Evolutionary conservation across 225 moss, liverwort and hornwort species (phyloP).

Genomic region (Marchantia polymorpha): DNA sequence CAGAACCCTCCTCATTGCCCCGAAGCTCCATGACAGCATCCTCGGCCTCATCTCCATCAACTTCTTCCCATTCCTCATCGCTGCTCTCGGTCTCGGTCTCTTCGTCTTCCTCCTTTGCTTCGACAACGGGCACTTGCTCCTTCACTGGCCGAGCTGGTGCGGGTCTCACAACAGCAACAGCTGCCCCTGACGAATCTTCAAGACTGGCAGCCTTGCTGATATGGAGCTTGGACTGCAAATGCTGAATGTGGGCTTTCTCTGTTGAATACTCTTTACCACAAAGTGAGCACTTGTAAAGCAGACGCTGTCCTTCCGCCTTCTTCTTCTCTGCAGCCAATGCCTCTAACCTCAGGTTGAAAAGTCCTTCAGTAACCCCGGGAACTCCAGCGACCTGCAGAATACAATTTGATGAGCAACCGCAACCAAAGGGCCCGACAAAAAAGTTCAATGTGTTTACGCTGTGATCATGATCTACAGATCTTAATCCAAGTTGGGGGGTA

Average conservation of each 20-base stretch:
- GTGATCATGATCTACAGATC: too few species aligned
- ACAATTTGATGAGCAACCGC: background rate
- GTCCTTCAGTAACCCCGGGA: constrained; percentile 85
- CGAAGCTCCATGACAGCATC: constrained; percentile 50
- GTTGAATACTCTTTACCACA: constrained; percentile 91
- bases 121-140: constrained; percentile 18
- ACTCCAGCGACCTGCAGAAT: constrained; percentile 65
- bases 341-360: constrained; percentile 78
- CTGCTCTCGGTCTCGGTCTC: constrained; percentile 42
- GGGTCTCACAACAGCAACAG: constrained; percentile 62
- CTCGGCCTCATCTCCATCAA: constrained; percentile 46
- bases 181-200: constrained; percentile 58
- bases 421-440: too few species aligned
- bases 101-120: constrained; percentile 40
- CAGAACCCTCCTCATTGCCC: constrained; percentile 41
- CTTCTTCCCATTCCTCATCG: constrained; percentile 88
- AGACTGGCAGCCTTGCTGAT: constrained; percentile 58
- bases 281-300: constrained; percentile 79
- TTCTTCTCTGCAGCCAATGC: constrained; percentile 77
- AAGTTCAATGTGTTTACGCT: too few species aligned
- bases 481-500: too few species aligned
- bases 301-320: constrained; percentile 63
- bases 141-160: constrained; percentile 54
- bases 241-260: constrained; percentile 74
- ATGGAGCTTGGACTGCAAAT: constrained; percentile 80